Base-by-base conservation (phyloP, 2,329 filamentous ascomycete genomes). In the Acephala macrosclerotiorum region DNA sequence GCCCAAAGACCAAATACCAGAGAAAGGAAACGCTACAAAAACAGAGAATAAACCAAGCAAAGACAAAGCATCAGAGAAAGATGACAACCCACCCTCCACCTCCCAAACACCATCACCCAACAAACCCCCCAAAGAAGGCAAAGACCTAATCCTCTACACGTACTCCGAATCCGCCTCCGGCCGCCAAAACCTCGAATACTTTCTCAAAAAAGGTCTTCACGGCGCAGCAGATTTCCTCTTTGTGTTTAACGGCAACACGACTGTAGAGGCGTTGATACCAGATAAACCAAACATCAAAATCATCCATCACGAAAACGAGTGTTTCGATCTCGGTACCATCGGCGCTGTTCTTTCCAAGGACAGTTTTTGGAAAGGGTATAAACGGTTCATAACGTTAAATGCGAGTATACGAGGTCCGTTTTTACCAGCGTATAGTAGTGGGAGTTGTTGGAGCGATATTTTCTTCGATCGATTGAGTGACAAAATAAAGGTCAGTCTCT, bases 371-470 rank as follows among this genome's bases (percentile, higher is more conserved):
- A 49, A 36, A 25, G 18, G 26, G 42, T 47, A 60, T 42, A 60
- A 29, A 25, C 14, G 42, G 20, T 60, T 47, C 36, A 60, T 60
- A 12, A 60, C 40, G 12, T 11, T 60, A 25, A 60, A 60, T 60
- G 58, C 40, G 18, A 60, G 58, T 29, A 42, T 49, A 3, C 3
- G 58, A 6, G 58, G 58, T 9, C 40, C 38, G 5, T 60, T 60
- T 29, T 26, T 60, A 25, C 58, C 58, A 5, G 16, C 25, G 16
- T 60, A 60, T 47, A 22, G 25, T 35, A 26, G 20, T 29, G 29
- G 18, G n/a, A 18, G 6, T 33, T 60, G 58, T 36, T 60, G 58
- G 38, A 51, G 14, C 6, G 58, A 60, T 51, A 8, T 60, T 5
- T 60, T 60, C 26, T n/a, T 60, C 7, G 18, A 18, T 7, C 33